Conservation (phyloP, 75 land plant species). For the Adiantum capillusveneris region DNA sequence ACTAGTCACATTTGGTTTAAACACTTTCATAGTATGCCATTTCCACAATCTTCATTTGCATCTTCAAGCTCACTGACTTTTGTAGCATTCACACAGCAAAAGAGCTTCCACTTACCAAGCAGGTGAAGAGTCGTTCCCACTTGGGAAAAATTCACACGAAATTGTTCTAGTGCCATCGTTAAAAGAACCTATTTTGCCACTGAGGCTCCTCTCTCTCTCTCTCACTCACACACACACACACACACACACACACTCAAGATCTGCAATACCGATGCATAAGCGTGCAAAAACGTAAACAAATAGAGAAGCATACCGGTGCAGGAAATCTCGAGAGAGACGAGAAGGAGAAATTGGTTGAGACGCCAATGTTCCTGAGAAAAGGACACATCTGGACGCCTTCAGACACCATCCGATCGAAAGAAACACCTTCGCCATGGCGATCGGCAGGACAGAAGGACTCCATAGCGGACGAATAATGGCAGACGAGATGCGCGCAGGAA, state of each 20-base stretch:
- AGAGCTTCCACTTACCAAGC: too few relatives aligned
- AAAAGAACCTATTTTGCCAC: neutral
- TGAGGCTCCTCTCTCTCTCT: neutral
- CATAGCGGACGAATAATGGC: too few relatives aligned
- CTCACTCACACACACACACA: too few relatives aligned
- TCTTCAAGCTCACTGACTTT: too few relatives aligned
- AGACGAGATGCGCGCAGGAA: too few relatives aligned
- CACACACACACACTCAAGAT: too few relatives aligned
- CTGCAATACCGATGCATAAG: neutral
- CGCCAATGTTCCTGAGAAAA: conserved; percentile 86
- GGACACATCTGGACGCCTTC: conserved; percentile 70
- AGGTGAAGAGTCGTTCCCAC: too few relatives aligned
- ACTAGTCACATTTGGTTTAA: too few relatives aligned
- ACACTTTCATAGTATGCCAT: too few relatives aligned
- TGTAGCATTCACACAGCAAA: too few relatives aligned
- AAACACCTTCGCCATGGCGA: neutral
- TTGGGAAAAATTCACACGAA: conserved; percentile 5
- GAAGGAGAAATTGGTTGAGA: conserved; percentile 71
- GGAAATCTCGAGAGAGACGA: conserved; percentile 44
- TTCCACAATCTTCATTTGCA: too few relatives aligned
- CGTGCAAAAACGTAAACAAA: neutral
- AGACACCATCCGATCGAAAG: conserved; percentile 5
- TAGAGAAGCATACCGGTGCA: conserved; percentile 35
- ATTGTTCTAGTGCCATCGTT: neutral
- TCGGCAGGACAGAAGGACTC: neutral